Conservation (phyloP, 2,329 filamentous ascomycete genomes). For the Clarireedia sp. region DNA sequence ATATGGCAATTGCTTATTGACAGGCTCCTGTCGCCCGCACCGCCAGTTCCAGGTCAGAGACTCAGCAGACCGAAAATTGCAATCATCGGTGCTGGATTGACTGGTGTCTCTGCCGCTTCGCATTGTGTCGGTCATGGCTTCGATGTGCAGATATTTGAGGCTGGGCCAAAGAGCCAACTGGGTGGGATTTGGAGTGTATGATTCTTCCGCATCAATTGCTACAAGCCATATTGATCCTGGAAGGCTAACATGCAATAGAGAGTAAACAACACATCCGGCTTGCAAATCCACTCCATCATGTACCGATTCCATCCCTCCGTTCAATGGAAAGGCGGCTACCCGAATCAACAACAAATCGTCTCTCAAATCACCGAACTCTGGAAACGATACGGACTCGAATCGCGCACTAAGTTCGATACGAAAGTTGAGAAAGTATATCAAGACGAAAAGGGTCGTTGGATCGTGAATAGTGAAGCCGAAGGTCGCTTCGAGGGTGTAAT, state of each 20-base stretch:
- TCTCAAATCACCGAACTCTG: conserved; percentile 64
- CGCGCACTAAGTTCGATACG: conserved; percentile 64
- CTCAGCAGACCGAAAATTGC: conserved; percentile 59
- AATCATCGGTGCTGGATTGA: conserved; percentile 65
- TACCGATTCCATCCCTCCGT: conserved; percentile 81
- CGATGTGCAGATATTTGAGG: conserved; percentile 72
- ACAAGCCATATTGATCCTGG: neutral
- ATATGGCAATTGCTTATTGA: conserved; percentile 57
- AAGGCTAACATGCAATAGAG: conserved; percentile 36
- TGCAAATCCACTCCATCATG: conserved; percentile 82
- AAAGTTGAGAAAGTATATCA: conserved; percentile 62
- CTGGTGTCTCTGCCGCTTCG: conserved; percentile 67
- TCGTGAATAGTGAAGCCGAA: conserved; percentile 63
- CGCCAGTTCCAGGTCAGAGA: conserved; percentile 50
- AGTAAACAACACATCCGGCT: conserved; percentile 73
- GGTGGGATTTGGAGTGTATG: conserved; percentile 76
- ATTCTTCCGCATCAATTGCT: neutral
- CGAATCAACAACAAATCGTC: conserved; percentile 67
- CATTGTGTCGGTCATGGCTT: conserved; percentile 83
- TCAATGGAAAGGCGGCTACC: conserved; percentile 68
- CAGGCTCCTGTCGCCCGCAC: conserved; percentile 59
- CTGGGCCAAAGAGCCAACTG: conserved; percentile 54
- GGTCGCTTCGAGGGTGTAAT: conserved; percentile 74
- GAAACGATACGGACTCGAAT: conserved; percentile 65
- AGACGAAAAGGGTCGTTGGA: conserved; percentile 62